A percentile compares a stretch with the other conserved stretches of the same genome.
Evolutionary conservation across 306 rosid genomes (phyloP).

Genomic region (Medicago truncatula): DNA sequence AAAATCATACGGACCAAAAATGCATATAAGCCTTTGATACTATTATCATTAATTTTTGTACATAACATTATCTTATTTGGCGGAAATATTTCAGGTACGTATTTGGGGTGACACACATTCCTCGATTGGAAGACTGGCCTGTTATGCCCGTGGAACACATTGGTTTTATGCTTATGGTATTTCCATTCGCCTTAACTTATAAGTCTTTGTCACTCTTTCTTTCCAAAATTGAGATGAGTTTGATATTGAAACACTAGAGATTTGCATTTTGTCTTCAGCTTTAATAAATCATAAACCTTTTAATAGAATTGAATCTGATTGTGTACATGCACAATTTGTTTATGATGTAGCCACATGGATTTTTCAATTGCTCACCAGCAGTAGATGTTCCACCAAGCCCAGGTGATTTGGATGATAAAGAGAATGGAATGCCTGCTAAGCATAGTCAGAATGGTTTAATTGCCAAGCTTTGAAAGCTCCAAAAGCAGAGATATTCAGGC

Average conservation of each 20-base stretch:
- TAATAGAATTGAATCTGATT: not conserved
- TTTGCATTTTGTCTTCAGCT: too few relatives aligned
- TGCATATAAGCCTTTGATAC: not conserved
- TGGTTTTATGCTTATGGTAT: conserved; percentile 80
- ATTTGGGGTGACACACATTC: conserved; percentile 81
- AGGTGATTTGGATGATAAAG: conserved; percentile 69
- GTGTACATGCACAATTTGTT: not conserved
- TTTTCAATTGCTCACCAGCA: conserved; percentile 79
- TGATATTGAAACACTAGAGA: not conserved
- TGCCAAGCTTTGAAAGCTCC: conserved; percentile 60
- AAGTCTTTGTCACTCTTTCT: not conserved
- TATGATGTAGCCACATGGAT: conserved; percentile 79
- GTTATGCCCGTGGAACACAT: conserved; percentile 83
- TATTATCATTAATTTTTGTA: not conserved
- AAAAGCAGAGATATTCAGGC: too few relatives aligned
- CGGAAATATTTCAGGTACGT: conserved; percentile 62
- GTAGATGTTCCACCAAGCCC: conserved; percentile 73
- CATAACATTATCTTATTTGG: conserved; percentile 29
- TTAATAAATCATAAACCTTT: too few relatives aligned
- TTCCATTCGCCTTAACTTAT: conserved; percentile 8
- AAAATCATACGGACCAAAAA: not conserved
- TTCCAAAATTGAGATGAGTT: conserved; percentile 2
- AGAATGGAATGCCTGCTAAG: conserved; percentile 59
- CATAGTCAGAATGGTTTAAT: conserved; percentile 61
- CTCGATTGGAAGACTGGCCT: conserved; percentile 88